Evolutionary conservation across 1,284 basidiomycete genomes (phyloP), one percentile per base, ranked within the genome.

Genomic region (Pseudozyma pruni): DNA sequence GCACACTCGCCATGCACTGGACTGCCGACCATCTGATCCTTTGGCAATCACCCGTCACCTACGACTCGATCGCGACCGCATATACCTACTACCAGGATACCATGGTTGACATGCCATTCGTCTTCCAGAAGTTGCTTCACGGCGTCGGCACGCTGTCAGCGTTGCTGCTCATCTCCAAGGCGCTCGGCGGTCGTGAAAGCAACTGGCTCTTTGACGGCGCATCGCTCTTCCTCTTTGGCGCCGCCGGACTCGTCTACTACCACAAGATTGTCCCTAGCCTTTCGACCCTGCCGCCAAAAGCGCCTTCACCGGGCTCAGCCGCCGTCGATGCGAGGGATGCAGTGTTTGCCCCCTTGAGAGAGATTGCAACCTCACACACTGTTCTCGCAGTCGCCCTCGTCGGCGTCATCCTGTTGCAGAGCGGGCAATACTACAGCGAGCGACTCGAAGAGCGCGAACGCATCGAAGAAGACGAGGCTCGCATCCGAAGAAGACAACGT

Each of bases 201-300:
- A 82, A 82, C 52, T 79, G 76, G 80, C 74, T 82, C 32, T 82
- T 82, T 44, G 80, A 82, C 32, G 80, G 80, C 5, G 80, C 80
- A 10, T 79, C 76, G 25, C 70, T 82, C 19, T 82, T 81, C 66
- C 74, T 81, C 35, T 77, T 81, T 27, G 72, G 72, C n/a, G 74
- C 80, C 13, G 61, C 63, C 0, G 75, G 66, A 34, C 51, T 81
- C 17, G 69, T 81, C 42, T 79, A 75, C 58, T 67, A 74, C 42
- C 74, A 74, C 51, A 76, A 77, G 53, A 70, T 81, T 32, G 57
- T 70, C 3, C 75, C 77, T 6, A 78, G 76, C 29, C 67, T 70
- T 3, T 46, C 67, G 1, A 60, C 60, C 9, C 38, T 70, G 51
- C 68, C 75, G 43, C 58, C 56, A 9, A 50, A 54, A 33, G 42